Evolutionary conservation across 441 rosid species (phyloP).

Genomic region (Gossypium trilobum): DNA sequence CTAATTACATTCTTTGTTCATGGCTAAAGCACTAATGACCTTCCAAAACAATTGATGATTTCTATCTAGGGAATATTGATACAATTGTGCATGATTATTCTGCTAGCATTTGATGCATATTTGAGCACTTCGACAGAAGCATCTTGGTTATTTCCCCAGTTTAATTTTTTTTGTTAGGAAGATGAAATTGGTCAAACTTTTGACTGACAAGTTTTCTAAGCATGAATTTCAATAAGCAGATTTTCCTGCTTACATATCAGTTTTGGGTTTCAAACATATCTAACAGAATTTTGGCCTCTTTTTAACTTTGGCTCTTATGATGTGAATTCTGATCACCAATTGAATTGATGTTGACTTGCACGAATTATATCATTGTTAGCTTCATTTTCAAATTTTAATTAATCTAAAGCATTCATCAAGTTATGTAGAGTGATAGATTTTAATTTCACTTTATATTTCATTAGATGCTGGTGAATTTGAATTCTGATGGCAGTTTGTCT

Average conservation of each 20-base stretch:
- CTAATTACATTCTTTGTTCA: neutral
- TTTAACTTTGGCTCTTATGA: neutral
- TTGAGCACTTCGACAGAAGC: neutral
- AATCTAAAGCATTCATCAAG: neutral
- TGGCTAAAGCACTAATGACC: neutral
- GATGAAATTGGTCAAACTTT: neutral
- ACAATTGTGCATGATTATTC: neutral
- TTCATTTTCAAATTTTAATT: neutral
- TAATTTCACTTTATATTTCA: neutral
- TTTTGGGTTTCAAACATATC: neutral
- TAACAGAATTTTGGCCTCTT: neutral
- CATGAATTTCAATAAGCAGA: neutral
- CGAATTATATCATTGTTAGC: neutral
- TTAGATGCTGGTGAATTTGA: neutral
- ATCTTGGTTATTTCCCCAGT: neutral
- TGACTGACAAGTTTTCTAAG: neutral
- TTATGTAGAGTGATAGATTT: neutral
- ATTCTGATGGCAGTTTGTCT: neutral
- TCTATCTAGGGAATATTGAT: neutral
- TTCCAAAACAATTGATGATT: neutral
- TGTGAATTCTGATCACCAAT: neutral
- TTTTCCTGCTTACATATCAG: neutral
- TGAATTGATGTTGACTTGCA: neutral
- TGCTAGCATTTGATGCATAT: neutral
- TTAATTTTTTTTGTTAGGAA: neutral